phyloP scores from a whole-genome alignment of 495 filamentous ascomycete genomes.

The Neurospora cerealis region DNA sequence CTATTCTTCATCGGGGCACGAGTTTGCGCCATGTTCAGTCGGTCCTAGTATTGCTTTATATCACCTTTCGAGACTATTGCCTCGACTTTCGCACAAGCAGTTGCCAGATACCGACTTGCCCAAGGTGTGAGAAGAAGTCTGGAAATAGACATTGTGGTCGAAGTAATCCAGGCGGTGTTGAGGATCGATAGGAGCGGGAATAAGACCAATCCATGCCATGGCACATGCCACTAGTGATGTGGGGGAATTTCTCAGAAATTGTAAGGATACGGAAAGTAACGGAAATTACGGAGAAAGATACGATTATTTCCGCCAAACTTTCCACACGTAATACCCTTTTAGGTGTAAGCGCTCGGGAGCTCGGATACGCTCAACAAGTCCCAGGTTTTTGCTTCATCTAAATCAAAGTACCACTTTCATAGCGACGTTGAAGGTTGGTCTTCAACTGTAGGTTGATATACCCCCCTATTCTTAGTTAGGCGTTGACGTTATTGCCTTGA shows the following conservation, averaged over 20 bases:
- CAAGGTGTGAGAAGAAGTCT: background rate
- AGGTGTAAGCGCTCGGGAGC: background rate
- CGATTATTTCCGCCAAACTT: background rate
- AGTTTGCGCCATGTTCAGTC: background rate
- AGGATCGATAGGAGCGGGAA: background rate
- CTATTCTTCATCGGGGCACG: conserved; percentile 21
- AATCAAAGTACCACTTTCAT: background rate
- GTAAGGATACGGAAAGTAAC: background rate
- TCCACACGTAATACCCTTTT: background rate
- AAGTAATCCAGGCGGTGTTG: background rate
- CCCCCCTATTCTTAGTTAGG: background rate
- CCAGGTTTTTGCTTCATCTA: background rate
- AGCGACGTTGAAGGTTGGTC: background rate
- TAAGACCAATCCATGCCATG: background rate
- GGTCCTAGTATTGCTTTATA: background rate
- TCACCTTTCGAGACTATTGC: background rate
- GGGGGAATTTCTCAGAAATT: background rate
- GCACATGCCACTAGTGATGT: background rate
- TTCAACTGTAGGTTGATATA: background rate
- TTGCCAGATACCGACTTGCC: background rate
- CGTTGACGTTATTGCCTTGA: background rate
- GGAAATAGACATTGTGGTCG: background rate
- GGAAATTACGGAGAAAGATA: background rate
- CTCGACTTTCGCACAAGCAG: background rate
- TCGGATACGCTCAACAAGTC: background rate